These are phyloP conservation scores for Komagataella phaffii DNA, from an alignment of 805 yeast genomes.

Conservation along the genomic window DNA sequence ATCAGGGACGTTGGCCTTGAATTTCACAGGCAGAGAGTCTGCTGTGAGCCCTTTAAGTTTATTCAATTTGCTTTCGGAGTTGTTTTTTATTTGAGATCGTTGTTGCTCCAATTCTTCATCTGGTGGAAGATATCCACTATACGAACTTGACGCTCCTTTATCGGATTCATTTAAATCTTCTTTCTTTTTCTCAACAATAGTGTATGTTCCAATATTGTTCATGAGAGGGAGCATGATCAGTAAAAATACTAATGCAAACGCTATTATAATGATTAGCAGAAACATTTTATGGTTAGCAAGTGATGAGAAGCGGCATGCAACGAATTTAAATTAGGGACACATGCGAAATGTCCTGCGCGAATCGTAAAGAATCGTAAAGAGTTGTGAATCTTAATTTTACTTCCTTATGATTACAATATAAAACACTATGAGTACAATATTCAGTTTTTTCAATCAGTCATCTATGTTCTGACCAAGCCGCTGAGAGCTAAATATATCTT, in stretches of 20 bases:
- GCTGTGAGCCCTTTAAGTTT: slow-evolving; percentile 12
- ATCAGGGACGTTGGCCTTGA: slow-evolving; percentile 9
- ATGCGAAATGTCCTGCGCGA: background rate
- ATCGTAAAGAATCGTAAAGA: background rate
- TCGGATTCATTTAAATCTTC: background rate
- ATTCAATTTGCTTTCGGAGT: background rate
- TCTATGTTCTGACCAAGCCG: background rate
- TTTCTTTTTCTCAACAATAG: slow-evolving; percentile 2
- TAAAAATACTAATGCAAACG: slow-evolving; percentile 1
- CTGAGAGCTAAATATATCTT: background rate
- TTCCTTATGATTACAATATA: background rate
- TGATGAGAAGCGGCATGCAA: background rate
- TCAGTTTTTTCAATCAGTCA: background rate
- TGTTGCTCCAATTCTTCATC: slow-evolving; percentile 10
- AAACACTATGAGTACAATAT: background rate
- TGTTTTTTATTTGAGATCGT: background rate
- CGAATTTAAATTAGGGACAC: no score
- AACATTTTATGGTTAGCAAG: background rate
- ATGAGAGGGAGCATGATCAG: slow-evolving; percentile 3
- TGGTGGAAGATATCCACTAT: slow-evolving; percentile 12
- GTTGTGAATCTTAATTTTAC: background rate
- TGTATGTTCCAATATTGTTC: slow-evolving; percentile 5
- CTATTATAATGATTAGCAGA: slow-evolving; percentile 1
- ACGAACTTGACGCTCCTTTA: background rate
- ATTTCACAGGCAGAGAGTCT: slow-evolving; percentile 15